These are phyloP conservation scores for Syzygium aqueum DNA, from an alignment of 345 rosid genomes.

Conservation along the genomic window DNA sequence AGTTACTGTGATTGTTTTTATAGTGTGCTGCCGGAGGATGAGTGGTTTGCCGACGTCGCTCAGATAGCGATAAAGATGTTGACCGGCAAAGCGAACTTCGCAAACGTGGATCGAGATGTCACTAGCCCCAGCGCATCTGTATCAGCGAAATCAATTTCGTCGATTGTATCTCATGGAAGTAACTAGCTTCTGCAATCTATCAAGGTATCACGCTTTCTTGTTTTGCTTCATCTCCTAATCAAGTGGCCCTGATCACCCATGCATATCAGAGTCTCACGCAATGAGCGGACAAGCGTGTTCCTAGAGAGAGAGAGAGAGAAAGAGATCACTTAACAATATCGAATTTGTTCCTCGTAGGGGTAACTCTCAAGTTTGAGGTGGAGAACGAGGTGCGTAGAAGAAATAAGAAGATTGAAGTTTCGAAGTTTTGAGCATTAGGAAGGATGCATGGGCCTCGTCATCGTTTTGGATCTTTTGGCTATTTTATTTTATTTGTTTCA, in stretches of 20 bases:
- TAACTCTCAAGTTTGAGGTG: background rate
- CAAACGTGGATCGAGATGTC: conserved; percentile 35
- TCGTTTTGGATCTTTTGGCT: background rate
- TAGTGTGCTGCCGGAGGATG: conserved; percentile 79
- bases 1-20: background rate
- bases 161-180: conserved; percentile 31
- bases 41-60: conserved; percentile 91
- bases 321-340: background rate
- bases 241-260: background rate
- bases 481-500: background rate
- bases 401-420: background rate
- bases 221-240: background rate
- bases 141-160: conserved; percentile 17
- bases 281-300: background rate
- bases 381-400: background rate
- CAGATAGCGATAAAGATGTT: conserved; percentile 80
- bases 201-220: background rate
- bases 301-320: background rate
- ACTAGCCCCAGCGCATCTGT: conserved; percentile 48
- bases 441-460: background rate
- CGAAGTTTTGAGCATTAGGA: background rate
- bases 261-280: background rate
- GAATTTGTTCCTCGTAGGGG: background rate
- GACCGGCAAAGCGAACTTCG: conserved; percentile 50
- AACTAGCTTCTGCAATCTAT: conserved; percentile 2